Conservation (phyloP, 2,329 filamentous ascomycete genomes). For the Arachnomyces sp. region DNA sequence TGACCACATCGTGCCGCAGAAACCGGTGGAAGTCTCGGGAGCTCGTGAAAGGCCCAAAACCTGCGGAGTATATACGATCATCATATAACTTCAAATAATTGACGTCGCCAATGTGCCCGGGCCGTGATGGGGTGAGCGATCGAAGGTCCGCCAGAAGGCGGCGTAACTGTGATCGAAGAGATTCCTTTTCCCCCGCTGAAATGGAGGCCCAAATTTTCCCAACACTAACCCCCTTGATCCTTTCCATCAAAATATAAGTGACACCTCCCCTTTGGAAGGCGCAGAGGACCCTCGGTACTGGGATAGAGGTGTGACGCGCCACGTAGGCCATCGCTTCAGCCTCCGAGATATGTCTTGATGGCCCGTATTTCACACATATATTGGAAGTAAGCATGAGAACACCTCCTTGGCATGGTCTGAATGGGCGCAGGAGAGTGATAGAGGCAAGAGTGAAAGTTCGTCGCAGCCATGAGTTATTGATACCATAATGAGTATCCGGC, state of each 20-base stretch:
- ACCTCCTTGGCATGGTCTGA: too few species aligned
- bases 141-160: constrained; percentile 12
- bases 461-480: too few species aligned
- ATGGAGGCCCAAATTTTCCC: constrained; percentile 12
- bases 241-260: constrained; percentile 42
- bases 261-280: constrained; percentile 32
- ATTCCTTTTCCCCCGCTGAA: constrained; percentile 6
- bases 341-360: constrained; percentile 27
- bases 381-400: too few species aligned
- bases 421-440: too few species aligned
- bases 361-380: constrained; percentile 25
- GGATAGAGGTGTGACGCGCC: constrained; percentile 34
- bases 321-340: constrained; percentile 35
- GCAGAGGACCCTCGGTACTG: constrained; percentile 39
- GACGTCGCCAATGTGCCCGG: constrained; percentile 9
- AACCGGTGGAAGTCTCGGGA: constrained; percentile 27
- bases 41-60: constrained; percentile 27
- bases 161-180: constrained; percentile 10
- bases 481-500: too few species aligned
- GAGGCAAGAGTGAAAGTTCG: too few species aligned
- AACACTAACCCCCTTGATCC: constrained; percentile 24
- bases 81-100: constrained; percentile 19
- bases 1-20: constrained; percentile 19
- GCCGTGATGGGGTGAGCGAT: constrained; percentile 7
- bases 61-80: constrained; percentile 15